These are phyloP conservation scores for Leccinellum luteum DNA, from an alignment of 768 basidiomycete species.

Conservation along the genomic window DNA sequence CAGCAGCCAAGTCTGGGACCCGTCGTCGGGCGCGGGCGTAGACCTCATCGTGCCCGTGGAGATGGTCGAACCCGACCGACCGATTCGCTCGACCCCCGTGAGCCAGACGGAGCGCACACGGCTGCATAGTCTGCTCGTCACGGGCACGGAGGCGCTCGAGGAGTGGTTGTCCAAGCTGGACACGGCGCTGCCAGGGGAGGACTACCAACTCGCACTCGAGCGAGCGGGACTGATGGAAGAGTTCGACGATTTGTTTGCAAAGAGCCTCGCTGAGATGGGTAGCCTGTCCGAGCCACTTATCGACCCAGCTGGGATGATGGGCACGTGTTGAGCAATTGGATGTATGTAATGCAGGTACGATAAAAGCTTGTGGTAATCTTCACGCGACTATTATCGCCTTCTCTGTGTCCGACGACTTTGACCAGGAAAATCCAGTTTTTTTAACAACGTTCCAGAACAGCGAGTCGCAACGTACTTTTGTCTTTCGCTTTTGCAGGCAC, in stretches of 20 bases:
- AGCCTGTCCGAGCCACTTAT: slow-evolving; percentile 35
- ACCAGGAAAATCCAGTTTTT: slow-evolving; percentile 30
- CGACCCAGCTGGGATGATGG: slow-evolving; percentile 15
- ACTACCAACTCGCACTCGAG: slow-evolving; percentile 40
- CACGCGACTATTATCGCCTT: slow-evolving; percentile 35
- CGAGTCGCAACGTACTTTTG: slow-evolving; percentile 46
- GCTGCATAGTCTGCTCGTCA: slow-evolving; percentile 62
- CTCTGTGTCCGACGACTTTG: slow-evolving; percentile 52
- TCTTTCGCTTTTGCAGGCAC: slow-evolving; percentile 77
- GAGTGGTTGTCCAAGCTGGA: slow-evolving; percentile 56
- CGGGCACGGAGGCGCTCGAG: slow-evolving; percentile 60
- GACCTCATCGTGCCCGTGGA: slow-evolving; percentile 44
- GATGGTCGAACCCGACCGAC: slow-evolving; percentile 24
- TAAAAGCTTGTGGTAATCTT: too few species aligned
- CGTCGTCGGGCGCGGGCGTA: slow-evolving; percentile 38
- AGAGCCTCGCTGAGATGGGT: slow-evolving; percentile 62
- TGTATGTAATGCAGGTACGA: too few species aligned
- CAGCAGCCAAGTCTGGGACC: slow-evolving; percentile 65
- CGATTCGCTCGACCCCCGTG: slow-evolving; percentile 44
- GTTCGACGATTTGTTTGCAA: slow-evolving; percentile 62
- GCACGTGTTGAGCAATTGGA: too few species aligned
- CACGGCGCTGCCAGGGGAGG: slow-evolving; percentile 16
- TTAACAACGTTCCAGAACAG: background rate
- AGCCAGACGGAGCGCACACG: slow-evolving; percentile 73
- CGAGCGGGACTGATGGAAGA: slow-evolving; percentile 56